Conservation (phyloP, 805 yeast species). For the Kluyveromyces wickerhamii region DNA sequence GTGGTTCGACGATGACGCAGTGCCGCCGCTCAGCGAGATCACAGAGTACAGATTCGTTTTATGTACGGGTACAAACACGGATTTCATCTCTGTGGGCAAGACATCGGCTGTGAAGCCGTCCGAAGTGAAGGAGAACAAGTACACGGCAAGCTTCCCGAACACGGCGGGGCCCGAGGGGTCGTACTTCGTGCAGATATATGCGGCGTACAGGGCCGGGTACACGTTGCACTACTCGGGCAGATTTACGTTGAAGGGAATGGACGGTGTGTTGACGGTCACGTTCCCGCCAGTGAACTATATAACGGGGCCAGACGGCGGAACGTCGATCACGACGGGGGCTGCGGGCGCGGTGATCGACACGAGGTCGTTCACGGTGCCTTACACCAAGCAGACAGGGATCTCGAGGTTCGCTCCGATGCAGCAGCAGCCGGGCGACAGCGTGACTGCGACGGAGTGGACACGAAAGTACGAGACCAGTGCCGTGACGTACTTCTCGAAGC, state of each 20-base stretch:
- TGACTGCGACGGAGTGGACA: constrained; percentile 59
- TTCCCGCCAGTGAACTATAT: constrained; percentile 21
- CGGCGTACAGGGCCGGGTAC: constrained; percentile 36
- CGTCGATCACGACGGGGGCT: constrained; percentile 24
- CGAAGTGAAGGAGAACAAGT: constrained; percentile 26
- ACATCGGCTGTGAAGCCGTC: constrained; percentile 28
- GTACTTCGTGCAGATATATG: constrained; percentile 64
- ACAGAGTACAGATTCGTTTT: constrained; percentile 43
- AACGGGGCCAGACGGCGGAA: constrained; percentile 34
- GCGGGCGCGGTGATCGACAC: constrained; percentile 26
- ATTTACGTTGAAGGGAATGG: constrained; percentile 62
- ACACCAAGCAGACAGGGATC: constrained; percentile 64
- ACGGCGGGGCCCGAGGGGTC: constrained; percentile 50
- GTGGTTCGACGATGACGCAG: constrained; percentile 51
- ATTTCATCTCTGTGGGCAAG: constrained; percentile 36
- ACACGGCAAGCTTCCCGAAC: constrained; percentile 37
- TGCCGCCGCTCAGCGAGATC: constrained; percentile 40
- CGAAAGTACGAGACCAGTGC: constrained; percentile 60
- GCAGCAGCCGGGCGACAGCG: constrained; percentile 63
- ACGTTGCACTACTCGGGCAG: constrained; percentile 62
- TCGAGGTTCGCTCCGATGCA: constrained; percentile 90
- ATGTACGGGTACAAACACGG: constrained; percentile 59
- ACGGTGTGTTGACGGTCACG: constrained; percentile 45
- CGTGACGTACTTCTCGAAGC: constrained; percentile 39
- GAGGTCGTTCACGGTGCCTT: constrained; percentile 57